Conservation (phyloP, 257 asterid species). For the Lycium ferocissimum region DNA sequence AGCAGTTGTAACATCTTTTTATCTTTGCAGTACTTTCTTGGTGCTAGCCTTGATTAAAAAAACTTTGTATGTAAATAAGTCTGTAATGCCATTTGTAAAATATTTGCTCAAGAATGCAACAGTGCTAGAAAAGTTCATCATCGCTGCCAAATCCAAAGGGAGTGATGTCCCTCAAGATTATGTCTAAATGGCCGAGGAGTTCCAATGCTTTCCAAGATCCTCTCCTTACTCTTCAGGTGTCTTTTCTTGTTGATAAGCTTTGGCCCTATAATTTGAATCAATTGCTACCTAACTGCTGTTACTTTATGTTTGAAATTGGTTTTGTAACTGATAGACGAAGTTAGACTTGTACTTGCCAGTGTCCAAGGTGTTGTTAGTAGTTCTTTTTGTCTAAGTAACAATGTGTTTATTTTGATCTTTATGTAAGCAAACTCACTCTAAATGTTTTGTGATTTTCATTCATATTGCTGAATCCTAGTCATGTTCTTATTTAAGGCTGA, state of each 20-base stretch:
- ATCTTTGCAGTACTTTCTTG: too few relatives aligned
- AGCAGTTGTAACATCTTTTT: too few relatives aligned
- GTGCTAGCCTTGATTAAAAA: too few relatives aligned
- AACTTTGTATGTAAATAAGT: background rate
- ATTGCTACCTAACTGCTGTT: background rate
- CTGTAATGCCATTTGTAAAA: background rate
- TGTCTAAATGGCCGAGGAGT: background rate
- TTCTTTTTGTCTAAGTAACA: background rate
- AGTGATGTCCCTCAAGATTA: background rate
- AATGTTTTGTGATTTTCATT: background rate
- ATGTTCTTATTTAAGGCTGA: background rate
- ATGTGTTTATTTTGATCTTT: background rate
- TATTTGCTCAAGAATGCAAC: conserved; percentile 1
- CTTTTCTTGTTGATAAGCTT: background rate
- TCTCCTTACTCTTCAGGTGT: background rate
- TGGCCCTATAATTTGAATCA: background rate
- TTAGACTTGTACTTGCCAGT: background rate
- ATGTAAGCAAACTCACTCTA: background rate
- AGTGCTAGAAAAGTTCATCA: background rate
- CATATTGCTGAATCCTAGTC: background rate
- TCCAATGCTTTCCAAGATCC: background rate
- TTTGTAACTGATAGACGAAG: background rate
- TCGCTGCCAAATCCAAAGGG: background rate
- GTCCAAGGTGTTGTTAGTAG: background rate
- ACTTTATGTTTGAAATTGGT: background rate